phyloP scores from a whole-genome alignment of 1,139 yeast species.

The Diutina rugosa region DNA sequence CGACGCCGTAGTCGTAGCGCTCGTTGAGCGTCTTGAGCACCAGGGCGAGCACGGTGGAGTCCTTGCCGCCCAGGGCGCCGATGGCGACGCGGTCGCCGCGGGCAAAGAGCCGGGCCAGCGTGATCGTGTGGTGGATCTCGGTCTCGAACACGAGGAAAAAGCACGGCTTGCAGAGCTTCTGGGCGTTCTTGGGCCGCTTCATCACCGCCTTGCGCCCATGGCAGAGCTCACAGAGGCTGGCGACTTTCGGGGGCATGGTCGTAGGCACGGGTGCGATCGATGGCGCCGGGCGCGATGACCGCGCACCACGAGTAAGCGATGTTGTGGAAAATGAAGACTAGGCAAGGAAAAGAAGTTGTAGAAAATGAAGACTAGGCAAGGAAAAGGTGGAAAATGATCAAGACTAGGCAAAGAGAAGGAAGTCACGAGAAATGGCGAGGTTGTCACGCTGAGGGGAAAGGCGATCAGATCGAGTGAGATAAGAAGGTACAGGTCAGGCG shows the following conservation, averaged over 20 bases:
- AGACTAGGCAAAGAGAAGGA: too few relatives aligned
- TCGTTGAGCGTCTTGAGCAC: constrained; percentile 80
- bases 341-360: too few relatives aligned
- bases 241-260: constrained; percentile 15
- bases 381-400: too few relatives aligned
- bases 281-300: neutral
- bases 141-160: constrained; percentile 87
- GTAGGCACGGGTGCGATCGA: neutral
- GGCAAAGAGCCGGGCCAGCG: constrained; percentile 52
- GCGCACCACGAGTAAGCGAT: too few relatives aligned
- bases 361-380: too few relatives aligned
- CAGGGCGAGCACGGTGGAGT: constrained; percentile 89
- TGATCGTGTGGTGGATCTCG: constrained; percentile 86
- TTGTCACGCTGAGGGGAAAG: too few relatives aligned
- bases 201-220: constrained; percentile 73
- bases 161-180: constrained; percentile 85
- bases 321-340: too few relatives aligned
- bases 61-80: constrained; percentile 98
- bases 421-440: too few relatives aligned
- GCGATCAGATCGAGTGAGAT: too few relatives aligned
- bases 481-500: too few relatives aligned
- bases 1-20: constrained; percentile 73
- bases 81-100: constrained; percentile 86
- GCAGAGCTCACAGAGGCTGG: constrained; percentile 71
- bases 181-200: constrained; percentile 85